Evolutionary conservation across 768 basidiomycete genomes (phyloP), one percentile per base, ranked within the genome.

Genomic region (Termitomyces sp.): DNA sequence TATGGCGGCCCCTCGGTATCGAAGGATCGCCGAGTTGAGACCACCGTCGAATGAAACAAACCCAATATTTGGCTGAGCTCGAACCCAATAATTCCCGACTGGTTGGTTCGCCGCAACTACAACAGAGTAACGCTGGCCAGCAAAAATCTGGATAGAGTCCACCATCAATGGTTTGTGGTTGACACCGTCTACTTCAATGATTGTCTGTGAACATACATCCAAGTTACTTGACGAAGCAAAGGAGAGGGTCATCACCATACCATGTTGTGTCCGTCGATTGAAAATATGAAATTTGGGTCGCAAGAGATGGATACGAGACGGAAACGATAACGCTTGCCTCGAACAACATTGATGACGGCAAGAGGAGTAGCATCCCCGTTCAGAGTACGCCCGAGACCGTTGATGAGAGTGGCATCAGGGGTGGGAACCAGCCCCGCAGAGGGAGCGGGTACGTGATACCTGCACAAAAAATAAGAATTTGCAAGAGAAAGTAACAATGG

Each of bases 231-330:
- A 29, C 9, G 9, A 3, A 29, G 4, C 16, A 48, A 36, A 35
- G 16, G 31, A 32, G 13, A 23, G 2, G n/a, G n/a, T n/a, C n/a
- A 15, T 32, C 3, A 15, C 20, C 49, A 40, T 50, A n/a, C 74
- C 70, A 81, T 61, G 5, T 63, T 61, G 54, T 80, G 79, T 15
- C 70, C 68, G 56, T 79, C 76, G 22, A 81, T 73, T 2, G 72
- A 66, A 59, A 81, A 79, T 38, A 64, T 64, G 59, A 69, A 78
- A 33, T 63, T 65, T n/a, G 66, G 61, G 48, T 64, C 65, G 60
- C 68, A 72, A 25, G 67, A 63, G 52, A 68, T 57, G 38, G 65
- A 65, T 41, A 73, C 55, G 13, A 74, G 51, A 11, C 75, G 68
- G 54, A 71, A 63, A 20, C 73, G 68, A 50, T 74, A 75, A 13